Conservation (phyloP, 2,329 filamentous ascomycete species). For the Epichloe glyceriae region DNA sequence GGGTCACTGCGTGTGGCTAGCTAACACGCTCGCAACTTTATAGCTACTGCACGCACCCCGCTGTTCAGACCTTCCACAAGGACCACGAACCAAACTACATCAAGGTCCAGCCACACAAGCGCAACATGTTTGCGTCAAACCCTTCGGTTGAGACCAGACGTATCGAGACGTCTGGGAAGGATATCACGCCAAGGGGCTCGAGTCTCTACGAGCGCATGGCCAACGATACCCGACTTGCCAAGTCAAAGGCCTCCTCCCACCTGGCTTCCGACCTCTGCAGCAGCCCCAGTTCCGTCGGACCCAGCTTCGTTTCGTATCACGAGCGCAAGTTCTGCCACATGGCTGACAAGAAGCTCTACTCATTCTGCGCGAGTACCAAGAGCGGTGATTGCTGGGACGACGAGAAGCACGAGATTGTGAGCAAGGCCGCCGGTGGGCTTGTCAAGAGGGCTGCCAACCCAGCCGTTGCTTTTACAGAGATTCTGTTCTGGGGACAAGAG, state of each 20-base stretch:
- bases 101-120: neutral
- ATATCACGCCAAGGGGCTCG: neutral
- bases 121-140: neutral
- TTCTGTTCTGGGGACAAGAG: neutral
- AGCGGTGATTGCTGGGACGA: constrained; percentile 9
- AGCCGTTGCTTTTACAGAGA: neutral
- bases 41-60: neutral
- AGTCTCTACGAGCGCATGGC: neutral
- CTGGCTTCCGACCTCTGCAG: constrained; percentile 8
- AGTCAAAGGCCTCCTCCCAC: neutral
- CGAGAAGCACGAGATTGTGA: constrained; percentile 3
- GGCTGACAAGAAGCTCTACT: constrained; percentile 8
- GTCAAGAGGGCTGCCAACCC: neutral
- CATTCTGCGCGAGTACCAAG: constrained; percentile 5
- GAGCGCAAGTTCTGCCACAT: constrained; percentile 12
- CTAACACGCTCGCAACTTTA: neutral
- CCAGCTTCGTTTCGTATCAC: constrained; percentile 8
- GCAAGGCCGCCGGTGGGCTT: neutral
- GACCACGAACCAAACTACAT: neutral
- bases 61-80: neutral
- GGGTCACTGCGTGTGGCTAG: neutral
- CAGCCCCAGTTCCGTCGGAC: neutral
- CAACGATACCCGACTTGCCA: neutral
- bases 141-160: neutral
- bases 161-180: neutral